Base-by-base conservation (phyloP, 2,329 filamentous ascomycete genomes). In the Diaporthe vaccinii region DNA sequence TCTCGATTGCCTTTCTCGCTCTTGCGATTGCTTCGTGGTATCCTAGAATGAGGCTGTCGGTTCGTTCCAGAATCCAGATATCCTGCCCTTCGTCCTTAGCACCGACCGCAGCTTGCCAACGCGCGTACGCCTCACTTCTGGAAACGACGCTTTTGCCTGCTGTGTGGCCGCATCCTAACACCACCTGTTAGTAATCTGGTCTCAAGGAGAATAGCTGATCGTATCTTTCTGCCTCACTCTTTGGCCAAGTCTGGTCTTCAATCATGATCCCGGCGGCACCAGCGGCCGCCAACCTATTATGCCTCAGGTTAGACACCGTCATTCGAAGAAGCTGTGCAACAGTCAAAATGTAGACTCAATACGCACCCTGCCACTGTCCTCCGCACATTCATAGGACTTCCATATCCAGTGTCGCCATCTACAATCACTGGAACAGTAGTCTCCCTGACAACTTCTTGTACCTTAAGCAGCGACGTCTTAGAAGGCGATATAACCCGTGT, bases 201-300 rank as follows among this genome's bases (percentile, higher is more conserved):
- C 34, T 41, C 2, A 36, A n/a, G 3, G 22, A 59, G 2, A 3
- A 41, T 22, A 15, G 10, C 5, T 4, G 20, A 20, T 7, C 5
- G 41, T 3, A 17, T 22, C 55, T 36, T 2, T 20, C 3, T 14
- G 31, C 9, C 55, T 58, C 9, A 61, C 58, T 61, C 9, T 61
- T 61, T 15, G 58, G 58, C 58, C 58, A 61, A 41, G 22, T 61
- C 14, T 61, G 58, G 7, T 61, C 58, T 41, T 61, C 58, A 25
- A 61, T 61, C 58, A 61, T 61, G n/a, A 61, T 61, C 3, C 58
- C 58, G 22, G 58, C 58, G 1, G 58, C 58, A 61, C 58, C 58
- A 4, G 58, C 58, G 10, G 34, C 34, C 20, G 58, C 58, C 12
- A 61, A 15, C 1, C 58, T 61, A 22, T 20, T 61, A 20, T 14